Evolutionary conservation across 176 grass and related monocot genomes (phyloP), one percentile per base, ranked within the genome.

Genomic region (Carex littledalei): DNA sequence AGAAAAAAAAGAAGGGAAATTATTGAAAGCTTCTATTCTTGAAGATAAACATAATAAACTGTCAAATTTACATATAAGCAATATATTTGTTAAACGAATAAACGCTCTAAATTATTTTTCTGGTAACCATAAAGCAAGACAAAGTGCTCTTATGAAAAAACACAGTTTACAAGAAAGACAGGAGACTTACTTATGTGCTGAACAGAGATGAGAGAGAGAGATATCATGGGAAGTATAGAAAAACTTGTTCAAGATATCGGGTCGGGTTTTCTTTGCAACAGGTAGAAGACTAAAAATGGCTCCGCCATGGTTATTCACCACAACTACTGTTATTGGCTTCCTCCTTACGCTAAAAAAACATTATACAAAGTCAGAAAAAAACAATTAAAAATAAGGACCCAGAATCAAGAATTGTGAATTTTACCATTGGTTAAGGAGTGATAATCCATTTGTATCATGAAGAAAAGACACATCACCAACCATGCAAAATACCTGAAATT

Each of bases 401-500:
- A 55, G 11, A 54, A 29, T 77, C 73, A 32, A 56, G 20, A n/a
- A 60, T 37, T 41, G 24, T 67, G 16, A 79, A 79, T 67, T 63
- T 81, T 58, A 98, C 95, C 92, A 90, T 91, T 94, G 92, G 77
- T 86, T 98, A 57, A 98, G 91, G 86, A 98, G 86, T 39, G 95
- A 83, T 56, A 98, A 84, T 87, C 92, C 95, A 89, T 98, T 98
- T 87, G 91, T 93, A 86, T 98, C 95, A 85, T 98, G 91, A 87
- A 98, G 95, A 77, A 98, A 98, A 88, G 95, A 98, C 59, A 98
- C 50, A 86, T 98, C 95, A 85, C 95, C 95, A 93, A 98, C 83
- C 88, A 98, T 32, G 78, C 92, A 98, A 57, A 93, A 81, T 57
- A 98, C 91, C 95, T 98, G 78, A 86, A 29, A 78, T 66, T 16